Conservation (phyloP, 805 yeast species). For the Ascoidea tarda region DNA sequence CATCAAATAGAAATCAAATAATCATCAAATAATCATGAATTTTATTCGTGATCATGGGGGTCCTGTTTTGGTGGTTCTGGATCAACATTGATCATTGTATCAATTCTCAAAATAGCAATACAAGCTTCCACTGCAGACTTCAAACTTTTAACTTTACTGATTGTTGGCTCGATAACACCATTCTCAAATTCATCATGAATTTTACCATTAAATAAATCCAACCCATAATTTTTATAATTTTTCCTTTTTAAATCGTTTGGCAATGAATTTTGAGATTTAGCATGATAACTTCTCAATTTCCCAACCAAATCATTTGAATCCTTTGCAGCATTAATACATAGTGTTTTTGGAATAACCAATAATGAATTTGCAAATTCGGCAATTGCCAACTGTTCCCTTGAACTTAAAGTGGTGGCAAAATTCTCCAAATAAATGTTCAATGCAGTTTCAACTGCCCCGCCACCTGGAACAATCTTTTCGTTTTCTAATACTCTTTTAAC, state of each 20-base stretch:
- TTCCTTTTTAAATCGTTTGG: conserved; percentile 76
- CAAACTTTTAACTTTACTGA: conserved; percentile 82
- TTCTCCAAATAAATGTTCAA: conserved; percentile 88
- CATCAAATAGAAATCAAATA: too few species aligned
- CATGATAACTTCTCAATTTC: conserved; percentile 89
- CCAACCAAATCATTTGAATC: conserved; percentile 93
- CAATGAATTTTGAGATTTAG: conserved; percentile 81
- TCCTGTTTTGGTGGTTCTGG: conserved; percentile 92
- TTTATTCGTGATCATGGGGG: conserved; percentile 61
- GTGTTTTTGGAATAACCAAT: conserved; percentile 86
- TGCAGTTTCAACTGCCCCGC: conserved; percentile 98
- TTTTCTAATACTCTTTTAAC: conserved; percentile 93
- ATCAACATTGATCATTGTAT: conserved; percentile 94
- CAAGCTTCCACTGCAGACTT: conserved; percentile 97
- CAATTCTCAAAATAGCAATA: conserved; percentile 92
- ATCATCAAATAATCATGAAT: background rate
- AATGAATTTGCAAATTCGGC: conserved; percentile 92
- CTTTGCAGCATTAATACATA: conserved; percentile 95
- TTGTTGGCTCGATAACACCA: conserved; percentile 93
- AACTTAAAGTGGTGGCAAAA: conserved; percentile 95
- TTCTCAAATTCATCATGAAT: conserved; percentile 70
- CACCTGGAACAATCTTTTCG: conserved; percentile 95
- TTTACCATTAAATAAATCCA: conserved; percentile 84
- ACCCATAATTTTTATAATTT: conserved; percentile 81
- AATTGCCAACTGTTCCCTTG: conserved; percentile 94